Evolutionary conservation across 2,329 filamentous ascomycete genomes (phyloP).

Genomic region (Hypomyces perniciosus): DNA sequence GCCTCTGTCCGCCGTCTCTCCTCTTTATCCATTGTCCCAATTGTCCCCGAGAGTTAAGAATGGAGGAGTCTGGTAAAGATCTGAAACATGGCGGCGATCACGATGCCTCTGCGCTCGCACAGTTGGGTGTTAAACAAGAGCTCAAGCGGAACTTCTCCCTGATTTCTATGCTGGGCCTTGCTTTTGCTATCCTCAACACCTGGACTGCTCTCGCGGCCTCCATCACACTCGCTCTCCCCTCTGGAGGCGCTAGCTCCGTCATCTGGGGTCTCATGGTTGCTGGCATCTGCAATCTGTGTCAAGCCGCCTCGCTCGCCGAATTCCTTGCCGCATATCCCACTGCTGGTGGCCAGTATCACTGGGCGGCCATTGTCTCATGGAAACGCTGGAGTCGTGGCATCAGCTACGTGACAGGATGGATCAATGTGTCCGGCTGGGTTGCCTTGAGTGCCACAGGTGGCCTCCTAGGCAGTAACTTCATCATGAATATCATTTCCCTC

Average conservation of each 20-base stretch:
- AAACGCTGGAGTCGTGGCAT: slow-evolving; percentile 54
- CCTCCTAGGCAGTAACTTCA: slow-evolving; percentile 60
- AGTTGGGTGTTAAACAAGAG: slow-evolving; percentile 44
- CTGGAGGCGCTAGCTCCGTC: slow-evolving; percentile 63
- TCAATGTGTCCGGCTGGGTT: slow-evolving; percentile 67
- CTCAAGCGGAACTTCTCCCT: slow-evolving; percentile 45
- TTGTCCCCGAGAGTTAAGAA: slow-evolving; percentile 1
- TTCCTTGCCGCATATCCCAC: slow-evolving; percentile 60
- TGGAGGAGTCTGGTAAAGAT: slow-evolving; percentile 9
- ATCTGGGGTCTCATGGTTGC: slow-evolving; percentile 63
- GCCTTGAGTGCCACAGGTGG: slow-evolving; percentile 62
- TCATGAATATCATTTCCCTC: slow-evolving; percentile 59
- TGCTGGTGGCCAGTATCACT: slow-evolving; percentile 62
- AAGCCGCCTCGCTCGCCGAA: slow-evolving; percentile 64
- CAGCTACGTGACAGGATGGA: slow-evolving; percentile 68
- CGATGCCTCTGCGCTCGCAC: slow-evolving; percentile 36
- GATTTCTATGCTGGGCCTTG: slow-evolving; percentile 42
- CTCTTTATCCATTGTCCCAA: slow-evolving; percentile 1
- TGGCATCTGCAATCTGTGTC: slow-evolving; percentile 63
- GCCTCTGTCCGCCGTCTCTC: not conserved
- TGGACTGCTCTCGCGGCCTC: slow-evolving; percentile 45
- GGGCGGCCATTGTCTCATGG: slow-evolving; percentile 62
- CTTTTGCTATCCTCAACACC: slow-evolving; percentile 45
- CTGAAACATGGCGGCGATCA: slow-evolving; percentile 12
- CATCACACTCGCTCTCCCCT: slow-evolving; percentile 51